These are phyloP conservation scores for Brassica carinata DNA, from an alignment of 345 rosid genomes.

Conservation along the genomic window DNA sequence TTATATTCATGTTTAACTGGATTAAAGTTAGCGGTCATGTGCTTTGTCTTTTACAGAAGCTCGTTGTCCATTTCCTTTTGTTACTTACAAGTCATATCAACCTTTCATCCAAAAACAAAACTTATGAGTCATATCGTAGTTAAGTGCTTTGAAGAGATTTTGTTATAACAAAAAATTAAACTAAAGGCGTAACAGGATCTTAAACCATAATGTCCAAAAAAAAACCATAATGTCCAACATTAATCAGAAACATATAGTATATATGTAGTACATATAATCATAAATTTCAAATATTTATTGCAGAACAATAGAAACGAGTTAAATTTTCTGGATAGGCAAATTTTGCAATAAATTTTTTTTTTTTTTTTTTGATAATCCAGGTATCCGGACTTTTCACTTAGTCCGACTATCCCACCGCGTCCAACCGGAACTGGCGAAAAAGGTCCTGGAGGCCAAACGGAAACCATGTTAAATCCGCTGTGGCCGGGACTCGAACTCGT, in stretches of 20 bases:
- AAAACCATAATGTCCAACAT: not conserved
- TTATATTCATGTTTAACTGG: slow-evolving; percentile 10
- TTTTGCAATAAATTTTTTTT: not conserved
- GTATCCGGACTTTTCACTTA: no score
- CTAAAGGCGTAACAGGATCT: not conserved
- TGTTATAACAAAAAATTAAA: not conserved
- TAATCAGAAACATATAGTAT: not conserved
- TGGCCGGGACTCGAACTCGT: no score
- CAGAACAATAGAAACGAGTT: not conserved
- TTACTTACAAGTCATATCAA: not conserved
- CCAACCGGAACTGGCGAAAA: no score
- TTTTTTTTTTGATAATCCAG: no score
- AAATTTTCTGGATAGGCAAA: not conserved
- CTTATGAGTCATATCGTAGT: not conserved
- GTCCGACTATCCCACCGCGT: no score
- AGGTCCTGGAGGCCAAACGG: no score
- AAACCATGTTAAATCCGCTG: no score
- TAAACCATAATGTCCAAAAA: not conserved
- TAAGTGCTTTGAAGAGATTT: not conserved
- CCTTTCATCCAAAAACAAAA: not conserved
- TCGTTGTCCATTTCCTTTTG: not conserved
- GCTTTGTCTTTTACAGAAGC: slow-evolving; percentile 10
- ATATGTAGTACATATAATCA: not conserved
- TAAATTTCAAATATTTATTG: not conserved
- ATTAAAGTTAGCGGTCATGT: slow-evolving; percentile 16